phyloP scores from a whole-genome alignment of 2,329 filamentous ascomycete genomes.

The Trichoderma harzianum region DNA sequence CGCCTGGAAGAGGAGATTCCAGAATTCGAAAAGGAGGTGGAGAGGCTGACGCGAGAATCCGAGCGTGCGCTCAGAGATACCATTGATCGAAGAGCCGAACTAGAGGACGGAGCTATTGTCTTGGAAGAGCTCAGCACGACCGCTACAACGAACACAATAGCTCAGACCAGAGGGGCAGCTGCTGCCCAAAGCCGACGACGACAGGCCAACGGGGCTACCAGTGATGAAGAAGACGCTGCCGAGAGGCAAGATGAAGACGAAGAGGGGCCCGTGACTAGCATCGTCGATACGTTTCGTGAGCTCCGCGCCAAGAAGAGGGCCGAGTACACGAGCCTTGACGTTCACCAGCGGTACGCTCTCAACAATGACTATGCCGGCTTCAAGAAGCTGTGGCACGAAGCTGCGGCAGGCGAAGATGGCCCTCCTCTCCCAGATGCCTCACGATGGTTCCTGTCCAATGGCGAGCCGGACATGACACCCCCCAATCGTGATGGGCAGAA shows the following conservation, averaged over 20 bases:
- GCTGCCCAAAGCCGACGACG: slow-evolving; percentile 15
- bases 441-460: slow-evolving; percentile 51
- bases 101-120: slow-evolving; percentile 47
- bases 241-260: slow-evolving; percentile 28
- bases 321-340: slow-evolving; percentile 42
- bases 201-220: slow-evolving; percentile 16
- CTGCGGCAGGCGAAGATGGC: slow-evolving; percentile 46
- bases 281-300: slow-evolving; percentile 34
- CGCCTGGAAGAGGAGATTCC: slow-evolving; percentile 39
- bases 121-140: slow-evolving; percentile 36
- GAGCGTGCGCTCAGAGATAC: slow-evolving; percentile 47
- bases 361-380: slow-evolving; percentile 60
- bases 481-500: slow-evolving; percentile 18
- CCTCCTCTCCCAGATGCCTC: slow-evolving; percentile 51
- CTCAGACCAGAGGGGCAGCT: neutral
- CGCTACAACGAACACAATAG: slow-evolving; percentile 23
- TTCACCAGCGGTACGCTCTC: slow-evolving; percentile 49
- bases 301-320: slow-evolving; percentile 36
- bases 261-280: slow-evolving; percentile 24
- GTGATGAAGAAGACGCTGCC: slow-evolving; percentile 18
- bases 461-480: slow-evolving; percentile 38
- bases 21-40: slow-evolving; percentile 40
- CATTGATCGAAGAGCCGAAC: slow-evolving; percentile 48
- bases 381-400: slow-evolving; percentile 56
- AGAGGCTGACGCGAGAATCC: slow-evolving; percentile 41